phyloP scores from a whole-genome alignment of 176 grass and related monocot species.

The Dactylis glomerata region DNA sequence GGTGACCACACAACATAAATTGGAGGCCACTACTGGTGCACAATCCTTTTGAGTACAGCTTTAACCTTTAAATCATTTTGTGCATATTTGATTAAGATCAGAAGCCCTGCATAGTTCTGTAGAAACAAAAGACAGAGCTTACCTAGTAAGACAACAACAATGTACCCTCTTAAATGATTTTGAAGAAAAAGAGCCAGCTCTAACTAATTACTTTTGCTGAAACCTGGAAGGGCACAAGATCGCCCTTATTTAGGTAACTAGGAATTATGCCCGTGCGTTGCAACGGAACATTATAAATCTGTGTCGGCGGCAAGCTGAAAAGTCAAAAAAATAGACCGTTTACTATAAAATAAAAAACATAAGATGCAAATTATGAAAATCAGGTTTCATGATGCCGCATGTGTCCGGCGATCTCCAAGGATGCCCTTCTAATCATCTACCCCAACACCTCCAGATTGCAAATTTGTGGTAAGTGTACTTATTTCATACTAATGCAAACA shows the following conservation, averaged over 20 bases:
- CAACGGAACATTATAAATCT: too few species aligned
- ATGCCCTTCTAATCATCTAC: too few species aligned
- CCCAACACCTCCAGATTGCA: too few species aligned
- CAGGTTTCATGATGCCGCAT: too few species aligned
- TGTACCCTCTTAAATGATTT: background rate
- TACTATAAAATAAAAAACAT: too few species aligned
- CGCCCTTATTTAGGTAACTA: background rate
- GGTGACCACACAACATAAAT: background rate
- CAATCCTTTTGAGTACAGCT: background rate
- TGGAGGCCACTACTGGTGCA: background rate
- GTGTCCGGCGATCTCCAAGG: too few species aligned
- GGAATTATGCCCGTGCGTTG: too few species aligned
- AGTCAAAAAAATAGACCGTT: too few species aligned
- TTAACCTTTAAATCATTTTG: background rate
- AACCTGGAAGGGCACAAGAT: background rate
- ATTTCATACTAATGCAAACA: too few species aligned
- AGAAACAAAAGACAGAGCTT: background rate
- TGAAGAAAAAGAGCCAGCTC: background rate
- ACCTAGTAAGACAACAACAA: background rate
- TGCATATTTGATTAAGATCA: background rate
- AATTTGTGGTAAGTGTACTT: too few species aligned
- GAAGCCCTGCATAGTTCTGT: background rate
- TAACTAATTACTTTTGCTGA: background rate
- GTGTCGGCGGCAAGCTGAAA: too few species aligned
- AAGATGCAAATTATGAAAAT: too few species aligned